phyloP scores from a whole-genome alignment of 441 rosid species.

The Corymbia calophylla region DNA sequence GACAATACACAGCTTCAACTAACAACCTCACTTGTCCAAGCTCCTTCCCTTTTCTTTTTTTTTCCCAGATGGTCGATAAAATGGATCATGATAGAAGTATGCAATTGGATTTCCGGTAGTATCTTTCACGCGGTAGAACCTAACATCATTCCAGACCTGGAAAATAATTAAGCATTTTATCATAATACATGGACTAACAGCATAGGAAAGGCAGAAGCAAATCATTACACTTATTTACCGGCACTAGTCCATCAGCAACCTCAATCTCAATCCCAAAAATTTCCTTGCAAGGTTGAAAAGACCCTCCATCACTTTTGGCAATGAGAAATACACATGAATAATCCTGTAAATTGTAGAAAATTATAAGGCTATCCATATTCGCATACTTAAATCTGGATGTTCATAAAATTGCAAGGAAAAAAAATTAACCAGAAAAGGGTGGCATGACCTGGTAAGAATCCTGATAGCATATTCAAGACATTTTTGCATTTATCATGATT shows the following conservation, averaged over 20 bases:
- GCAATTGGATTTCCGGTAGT: conserved; percentile 68
- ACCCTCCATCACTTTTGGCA: conserved; percentile 89
- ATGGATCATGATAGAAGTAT: conserved; percentile 87
- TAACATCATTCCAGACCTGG: conserved; percentile 86
- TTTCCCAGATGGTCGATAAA: conserved; percentile 88
- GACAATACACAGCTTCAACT: conserved; percentile 68
- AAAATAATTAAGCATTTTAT: conserved; percentile 9
- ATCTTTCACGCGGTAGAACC: conserved; percentile 66
- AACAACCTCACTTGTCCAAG: conserved; percentile 60
- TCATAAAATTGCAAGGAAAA: too few relatives aligned
- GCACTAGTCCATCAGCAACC: conserved; percentile 83
- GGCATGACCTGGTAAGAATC: too few relatives aligned
- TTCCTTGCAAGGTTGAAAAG: conserved; percentile 69
- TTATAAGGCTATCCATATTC: neutral
- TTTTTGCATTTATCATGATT: neutral
- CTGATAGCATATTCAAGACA: neutral
- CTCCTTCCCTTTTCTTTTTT: conserved; percentile 73
- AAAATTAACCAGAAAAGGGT: too few relatives aligned
- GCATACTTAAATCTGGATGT: neutral
- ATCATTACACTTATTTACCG: conserved; percentile 58
- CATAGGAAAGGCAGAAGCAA: too few relatives aligned
- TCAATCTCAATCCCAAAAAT: conserved; percentile 64
- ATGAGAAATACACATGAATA: conserved; percentile 76
- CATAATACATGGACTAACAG: neutral
- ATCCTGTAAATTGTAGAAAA: conserved; percentile 35